These are phyloP conservation scores for Colletotrichum sp. DNA, from an alignment of 2,329 filamentous ascomycete species.

Conservation along the genomic window DNA sequence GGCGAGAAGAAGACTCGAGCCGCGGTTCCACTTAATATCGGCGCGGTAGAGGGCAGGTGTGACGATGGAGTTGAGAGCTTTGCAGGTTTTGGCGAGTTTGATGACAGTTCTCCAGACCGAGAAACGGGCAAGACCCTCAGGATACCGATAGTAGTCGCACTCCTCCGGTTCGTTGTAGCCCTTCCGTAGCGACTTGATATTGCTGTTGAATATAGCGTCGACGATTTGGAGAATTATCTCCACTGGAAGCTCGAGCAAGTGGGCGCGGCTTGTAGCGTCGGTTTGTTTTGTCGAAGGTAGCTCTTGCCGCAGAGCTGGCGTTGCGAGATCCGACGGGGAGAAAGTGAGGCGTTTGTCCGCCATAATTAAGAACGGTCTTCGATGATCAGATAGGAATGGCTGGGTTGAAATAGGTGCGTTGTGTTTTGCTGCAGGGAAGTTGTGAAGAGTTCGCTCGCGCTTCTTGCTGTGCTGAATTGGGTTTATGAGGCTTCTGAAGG, in stretches of 20 bases:
- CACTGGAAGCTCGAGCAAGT: not conserved
- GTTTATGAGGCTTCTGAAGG: not conserved
- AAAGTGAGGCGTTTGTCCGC: not conserved
- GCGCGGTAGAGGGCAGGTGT: not conserved
- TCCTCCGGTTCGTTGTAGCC: not conserved
- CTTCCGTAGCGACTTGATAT: fast-evolving
- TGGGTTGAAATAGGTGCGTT: not conserved
- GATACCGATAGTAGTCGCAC: no score
- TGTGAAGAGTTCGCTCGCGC: not conserved
- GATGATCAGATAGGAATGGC: not conserved
- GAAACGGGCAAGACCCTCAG: not conserved
- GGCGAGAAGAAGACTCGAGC: not conserved
- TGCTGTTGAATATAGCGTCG: not conserved
- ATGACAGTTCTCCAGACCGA: not conserved
- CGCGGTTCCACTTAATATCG: not conserved
- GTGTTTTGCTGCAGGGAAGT: not conserved
- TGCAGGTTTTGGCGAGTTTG: not conserved
- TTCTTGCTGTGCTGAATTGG: not conserved
- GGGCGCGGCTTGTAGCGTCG: not conserved
- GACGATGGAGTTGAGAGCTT: not conserved
- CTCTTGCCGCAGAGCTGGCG: not conserved
- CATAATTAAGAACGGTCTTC: not conserved
- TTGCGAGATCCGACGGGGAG: not conserved
- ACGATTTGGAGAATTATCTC: not conserved
- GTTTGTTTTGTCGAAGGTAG: not conserved